These are phyloP conservation scores for Pleomassaria siparia DNA, from an alignment of 2,329 filamentous ascomycete species.

Conservation along the genomic window DNA sequence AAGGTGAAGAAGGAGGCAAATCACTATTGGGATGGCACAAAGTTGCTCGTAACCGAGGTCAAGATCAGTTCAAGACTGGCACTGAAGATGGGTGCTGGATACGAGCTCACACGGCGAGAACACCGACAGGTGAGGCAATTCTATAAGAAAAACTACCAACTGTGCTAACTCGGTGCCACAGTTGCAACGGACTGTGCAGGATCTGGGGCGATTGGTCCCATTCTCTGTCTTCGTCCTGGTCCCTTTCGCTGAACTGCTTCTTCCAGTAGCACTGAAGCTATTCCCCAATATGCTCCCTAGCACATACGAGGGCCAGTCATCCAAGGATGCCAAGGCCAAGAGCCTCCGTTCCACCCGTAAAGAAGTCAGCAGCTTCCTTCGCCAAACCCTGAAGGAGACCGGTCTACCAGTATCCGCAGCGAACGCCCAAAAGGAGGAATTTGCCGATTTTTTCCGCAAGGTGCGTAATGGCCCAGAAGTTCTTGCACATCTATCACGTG, in stretches of 20 bases:
- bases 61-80: slow-evolving; percentile 89
- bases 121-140: slow-evolving; percentile 67
- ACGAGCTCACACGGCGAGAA: slow-evolving; percentile 92
- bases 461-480: slow-evolving; percentile 46
- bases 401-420: slow-evolving; percentile 82
- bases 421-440: slow-evolving; percentile 89
- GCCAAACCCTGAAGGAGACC: slow-evolving; percentile 87
- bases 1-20: slow-evolving; percentile 91
- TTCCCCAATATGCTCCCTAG: slow-evolving; percentile 98
- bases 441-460: slow-evolving; percentile 96
- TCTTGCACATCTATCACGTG: neutral
- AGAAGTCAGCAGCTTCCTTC: slow-evolving; percentile 88
- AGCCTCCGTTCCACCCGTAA: slow-evolving; percentile 82
- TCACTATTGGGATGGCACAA: slow-evolving; percentile 99
- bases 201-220: slow-evolving; percentile 87
- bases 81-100: slow-evolving; percentile 96
- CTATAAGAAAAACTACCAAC: neutral
- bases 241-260: slow-evolving; percentile 88
- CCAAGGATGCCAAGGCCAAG: slow-evolving; percentile 85
- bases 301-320: slow-evolving; percentile 91
- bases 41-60: slow-evolving; percentile 88
- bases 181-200: slow-evolving; percentile 88
- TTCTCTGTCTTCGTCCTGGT: slow-evolving; percentile 98
- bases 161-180: slow-evolving; percentile 37
- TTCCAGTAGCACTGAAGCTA: slow-evolving; percentile 86